Evolutionary conservation across 2,329 filamentous ascomycete species (phyloP), one percentile per base, ranked within the genome.

Genomic region (Leptographium galeiforme): DNA sequence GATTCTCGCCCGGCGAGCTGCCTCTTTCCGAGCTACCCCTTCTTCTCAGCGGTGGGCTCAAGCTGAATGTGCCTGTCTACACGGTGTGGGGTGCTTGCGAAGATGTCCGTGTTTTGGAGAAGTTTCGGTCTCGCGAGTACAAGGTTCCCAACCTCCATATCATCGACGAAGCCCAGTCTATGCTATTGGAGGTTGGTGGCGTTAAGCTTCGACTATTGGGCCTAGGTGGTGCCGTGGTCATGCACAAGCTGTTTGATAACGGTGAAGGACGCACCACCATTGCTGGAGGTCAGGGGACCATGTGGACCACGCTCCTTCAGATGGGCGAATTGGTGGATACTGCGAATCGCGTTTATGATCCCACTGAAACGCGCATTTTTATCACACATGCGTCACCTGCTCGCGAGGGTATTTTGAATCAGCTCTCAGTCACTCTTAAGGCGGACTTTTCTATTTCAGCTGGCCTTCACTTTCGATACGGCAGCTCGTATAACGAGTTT

Each of bases 221-320:
- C 57, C 77, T 98, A 38, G 93, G 93, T 59, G 93, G 93, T 63
- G 93, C 93, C 8, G 91, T 98, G 6, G 93, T 98, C 56, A 98
- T 98, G 89, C 93, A 98, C 77, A 98, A 98, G 77, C 81, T 98
- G 18, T 98, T 98, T 64, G 93, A 98, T 69, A 98, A 98, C 61
- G 93, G 93, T 53, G 93, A 98, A 66, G 93, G 93, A 56, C 84
- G 91, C 69, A 98, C 93, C 50, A 98, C 94, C 2, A 98, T 98
- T 69, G 93, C 93, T 25, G 93, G 93, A 66, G 93, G 93, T 19
- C 93, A 98, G 69, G 93, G 93, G 57, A 98, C 93, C 47, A 98
- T 98, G 93, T 98, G 93, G 93, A 98, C 93, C 8, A 98, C 93
- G 8, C 75, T 98, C 34, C 72, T 98, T 59, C 93, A 98, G 71